These are phyloP conservation scores for Citrullus mucosospermus DNA, from an alignment of 306 rosid species.

Conservation along the genomic window DNA sequence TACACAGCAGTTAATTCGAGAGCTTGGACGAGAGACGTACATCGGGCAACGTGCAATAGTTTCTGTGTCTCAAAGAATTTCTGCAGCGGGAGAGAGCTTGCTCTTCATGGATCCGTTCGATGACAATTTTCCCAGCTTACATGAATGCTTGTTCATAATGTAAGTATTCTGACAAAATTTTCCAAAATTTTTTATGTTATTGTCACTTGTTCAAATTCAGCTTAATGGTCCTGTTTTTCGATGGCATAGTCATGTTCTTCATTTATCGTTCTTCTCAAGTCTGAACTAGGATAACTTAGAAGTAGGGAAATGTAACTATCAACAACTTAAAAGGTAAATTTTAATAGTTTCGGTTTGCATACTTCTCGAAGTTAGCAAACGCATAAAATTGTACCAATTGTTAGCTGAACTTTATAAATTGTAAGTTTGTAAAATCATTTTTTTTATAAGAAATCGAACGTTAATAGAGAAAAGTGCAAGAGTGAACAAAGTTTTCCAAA, in stretches of 20 bases:
- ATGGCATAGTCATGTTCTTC: neutral
- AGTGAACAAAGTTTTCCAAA: too few relatives aligned
- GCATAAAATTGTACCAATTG: neutral
- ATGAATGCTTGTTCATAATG: slow-evolving; percentile 64
- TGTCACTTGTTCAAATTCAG: neutral
- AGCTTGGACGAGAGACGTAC: slow-evolving; percentile 58
- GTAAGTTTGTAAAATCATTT: neutral
- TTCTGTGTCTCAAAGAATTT: slow-evolving; percentile 57
- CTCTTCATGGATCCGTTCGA: slow-evolving; percentile 87
- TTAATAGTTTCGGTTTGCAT: neutral
- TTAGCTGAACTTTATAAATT: neutral
- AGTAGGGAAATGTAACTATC: neutral
- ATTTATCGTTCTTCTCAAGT: neutral
- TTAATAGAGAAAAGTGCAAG: too few relatives aligned
- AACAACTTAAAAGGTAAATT: neutral
- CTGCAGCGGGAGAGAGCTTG: slow-evolving; percentile 55
- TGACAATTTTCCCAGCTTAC: slow-evolving; percentile 50
- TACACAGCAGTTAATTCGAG: slow-evolving; percentile 66
- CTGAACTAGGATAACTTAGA: neutral
- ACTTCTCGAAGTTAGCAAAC: neutral
- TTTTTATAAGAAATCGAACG: too few relatives aligned
- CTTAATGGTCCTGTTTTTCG: neutral
- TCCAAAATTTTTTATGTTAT: neutral
- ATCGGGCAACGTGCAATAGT: slow-evolving; percentile 65
- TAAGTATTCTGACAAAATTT: slow-evolving; percentile 29